These are phyloP conservation scores for Umbelopsis vinacea DNA, from an alignment of 192 early-diverging fungal genomes.

Conservation along the genomic window DNA sequence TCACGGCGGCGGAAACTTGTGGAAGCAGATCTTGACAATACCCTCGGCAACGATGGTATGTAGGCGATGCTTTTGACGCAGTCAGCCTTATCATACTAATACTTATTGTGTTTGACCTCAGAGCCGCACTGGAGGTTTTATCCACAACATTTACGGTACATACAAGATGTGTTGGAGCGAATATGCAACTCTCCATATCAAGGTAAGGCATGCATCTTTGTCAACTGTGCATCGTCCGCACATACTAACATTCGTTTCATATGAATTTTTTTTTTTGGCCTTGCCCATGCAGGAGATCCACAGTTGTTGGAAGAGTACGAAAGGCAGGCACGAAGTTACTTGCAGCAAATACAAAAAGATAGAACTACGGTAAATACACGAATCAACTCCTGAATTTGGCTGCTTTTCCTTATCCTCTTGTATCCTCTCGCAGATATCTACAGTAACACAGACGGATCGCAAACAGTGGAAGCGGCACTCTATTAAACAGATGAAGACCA, in stretches of 20 bases:
- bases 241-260: too few species aligned
- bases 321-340: conserved; percentile 2
- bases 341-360: conserved; percentile 26
- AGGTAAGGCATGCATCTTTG: not conserved
- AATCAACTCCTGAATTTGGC: not conserved
- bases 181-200: conserved; percentile 10
- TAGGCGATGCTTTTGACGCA: not conserved
- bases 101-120: not conserved
- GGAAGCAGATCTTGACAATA: not conserved
- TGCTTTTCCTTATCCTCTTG: not conserved
- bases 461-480: conserved; percentile 25
- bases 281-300: not conserved
- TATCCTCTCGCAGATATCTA: conserved; percentile 1
- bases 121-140: conserved; percentile 23
- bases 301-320: conserved; percentile 11
- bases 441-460: conserved; percentile 19
- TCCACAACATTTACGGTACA: conserved; percentile 8
- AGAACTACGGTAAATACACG: conserved; percentile 4
- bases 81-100: too few species aligned
- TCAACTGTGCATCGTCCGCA: too few species aligned
- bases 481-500: conserved; percentile 20
- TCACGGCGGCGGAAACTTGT: conserved; percentile 18
- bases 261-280: too few species aligned
- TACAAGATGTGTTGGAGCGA: conserved; percentile 17
- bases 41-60: conserved; percentile 4